Conservation (phyloP, 2,329 filamentous ascomycete genomes). For the Aphanoascus verrucosus region DNA sequence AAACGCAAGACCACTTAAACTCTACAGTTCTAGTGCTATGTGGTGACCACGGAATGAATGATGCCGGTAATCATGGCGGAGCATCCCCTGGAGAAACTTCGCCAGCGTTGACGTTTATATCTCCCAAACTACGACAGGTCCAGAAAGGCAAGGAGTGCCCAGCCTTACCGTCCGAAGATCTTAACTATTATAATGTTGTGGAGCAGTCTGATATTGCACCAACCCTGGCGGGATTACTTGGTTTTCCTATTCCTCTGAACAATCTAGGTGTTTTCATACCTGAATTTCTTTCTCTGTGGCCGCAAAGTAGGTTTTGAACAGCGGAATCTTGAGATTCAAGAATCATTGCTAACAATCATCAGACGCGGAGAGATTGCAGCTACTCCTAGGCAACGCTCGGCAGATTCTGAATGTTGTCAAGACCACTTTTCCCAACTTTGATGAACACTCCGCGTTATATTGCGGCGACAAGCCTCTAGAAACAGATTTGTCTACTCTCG, state of each 20-base stretch:
- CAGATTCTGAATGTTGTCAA: conserved; percentile 71
- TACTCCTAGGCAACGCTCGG: conserved; percentile 65
- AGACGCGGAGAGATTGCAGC: conserved; percentile 48
- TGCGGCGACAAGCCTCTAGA: conserved; percentile 20
- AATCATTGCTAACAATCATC: conserved; percentile 17
- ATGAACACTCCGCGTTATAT: conserved; percentile 18
- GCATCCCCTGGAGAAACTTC: conserved; percentile 92
- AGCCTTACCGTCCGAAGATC: conserved; percentile 52
- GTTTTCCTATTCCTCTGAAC: conserved; percentile 79
- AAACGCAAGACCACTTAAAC: conserved; percentile 56
- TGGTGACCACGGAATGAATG: conserved; percentile 99
- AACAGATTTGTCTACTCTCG: conserved; percentile 45
- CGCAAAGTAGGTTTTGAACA: conserved; percentile 40
- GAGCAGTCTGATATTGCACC: conserved; percentile 92
- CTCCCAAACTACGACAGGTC: conserved; percentile 62
- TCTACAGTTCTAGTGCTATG: conserved; percentile 76
- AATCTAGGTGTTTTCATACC: conserved; percentile 78
- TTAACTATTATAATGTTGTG: conserved; percentile 72
- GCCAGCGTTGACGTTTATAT: conserved; percentile 80
- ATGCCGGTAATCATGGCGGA: conserved; percentile 91
- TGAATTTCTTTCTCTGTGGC: conserved; percentile 70
- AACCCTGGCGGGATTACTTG: conserved; percentile 74
- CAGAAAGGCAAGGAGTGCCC: conserved; percentile 42
- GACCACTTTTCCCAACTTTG: conserved; percentile 53
- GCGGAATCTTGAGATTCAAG: conserved; percentile 14